A percentile compares a stretch with the other conserved stretches of the same genome.
Conservation (phyloP, 768 basidiomycete genomes). For the Suillus cothurnatus region DNA sequence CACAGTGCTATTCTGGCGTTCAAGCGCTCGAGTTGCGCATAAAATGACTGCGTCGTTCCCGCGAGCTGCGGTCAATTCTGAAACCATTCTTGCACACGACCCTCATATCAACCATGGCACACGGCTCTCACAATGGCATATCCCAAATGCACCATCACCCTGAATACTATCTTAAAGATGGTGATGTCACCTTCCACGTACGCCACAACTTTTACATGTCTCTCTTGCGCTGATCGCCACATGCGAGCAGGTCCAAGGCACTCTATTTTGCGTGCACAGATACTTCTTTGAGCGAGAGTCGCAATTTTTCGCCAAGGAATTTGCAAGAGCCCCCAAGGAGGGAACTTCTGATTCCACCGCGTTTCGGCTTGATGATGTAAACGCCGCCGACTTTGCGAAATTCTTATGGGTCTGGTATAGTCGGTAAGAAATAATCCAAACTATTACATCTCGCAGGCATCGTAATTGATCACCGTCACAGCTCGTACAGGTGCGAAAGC, state of each 20-base stretch:
- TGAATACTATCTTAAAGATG: background rate
- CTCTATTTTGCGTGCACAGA: background rate
- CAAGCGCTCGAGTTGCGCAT: background rate
- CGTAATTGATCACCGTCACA: slow-evolving; percentile 29
- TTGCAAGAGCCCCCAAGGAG: slow-evolving; percentile 14
- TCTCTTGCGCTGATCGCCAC: background rate
- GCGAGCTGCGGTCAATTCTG: background rate
- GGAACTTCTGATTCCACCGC: background rate
- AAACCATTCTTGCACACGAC: background rate
- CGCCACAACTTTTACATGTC: background rate
- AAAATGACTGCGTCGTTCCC: background rate
- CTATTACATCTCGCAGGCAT: background rate
- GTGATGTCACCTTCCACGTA: background rate
- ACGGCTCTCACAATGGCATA: background rate
- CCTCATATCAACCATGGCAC: background rate
- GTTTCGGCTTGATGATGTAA: slow-evolving; percentile 26
- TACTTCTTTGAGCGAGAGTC: slow-evolving; percentile 37
- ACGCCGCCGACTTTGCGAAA: slow-evolving; percentile 40
- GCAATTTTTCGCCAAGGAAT: slow-evolving; percentile 26
- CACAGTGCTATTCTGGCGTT: too few relatives aligned
- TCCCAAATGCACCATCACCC: background rate
- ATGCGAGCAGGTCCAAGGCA: background rate
- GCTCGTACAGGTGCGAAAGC: slow-evolving; percentile 52
- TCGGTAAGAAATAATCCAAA: slow-evolving; percentile 35
- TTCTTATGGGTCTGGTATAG: slow-evolving; percentile 62